Percentiles rank a stretch among this genome's conserved stretches.
These are phyloP conservation scores for Thraustochytrium striatum DNA, from an alignment of 352 stramenopile species.

Conservation along the genomic window DNA sequence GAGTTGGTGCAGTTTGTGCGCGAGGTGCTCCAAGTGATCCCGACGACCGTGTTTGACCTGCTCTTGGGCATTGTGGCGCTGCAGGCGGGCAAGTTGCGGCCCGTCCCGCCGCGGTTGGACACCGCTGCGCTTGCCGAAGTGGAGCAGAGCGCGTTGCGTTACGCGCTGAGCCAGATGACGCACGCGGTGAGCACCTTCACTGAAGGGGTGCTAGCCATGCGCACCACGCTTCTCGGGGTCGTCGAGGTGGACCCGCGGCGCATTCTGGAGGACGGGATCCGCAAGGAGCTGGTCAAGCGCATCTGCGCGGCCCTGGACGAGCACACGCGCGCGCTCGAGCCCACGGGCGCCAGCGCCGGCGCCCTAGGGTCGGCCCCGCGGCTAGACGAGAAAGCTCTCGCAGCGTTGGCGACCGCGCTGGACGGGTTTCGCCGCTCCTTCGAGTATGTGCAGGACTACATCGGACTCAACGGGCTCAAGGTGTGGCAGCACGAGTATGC, in stretches of 20 bases:
- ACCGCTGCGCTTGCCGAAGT: slow-evolving; percentile 83
- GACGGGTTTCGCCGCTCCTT: slow-evolving; percentile 83
- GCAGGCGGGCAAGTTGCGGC: slow-evolving; percentile 79
- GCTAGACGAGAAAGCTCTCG: no score
- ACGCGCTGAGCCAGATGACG: slow-evolving; percentile 81
- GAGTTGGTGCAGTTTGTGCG: slow-evolving; percentile 89
- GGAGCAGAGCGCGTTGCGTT: slow-evolving; percentile 82
- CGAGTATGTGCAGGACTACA: slow-evolving; percentile 93
- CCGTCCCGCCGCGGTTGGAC: slow-evolving; percentile 84
- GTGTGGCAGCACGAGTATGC: slow-evolving; percentile 91
- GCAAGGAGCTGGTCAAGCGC: slow-evolving; percentile 85
- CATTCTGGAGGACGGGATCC: slow-evolving; percentile 84
- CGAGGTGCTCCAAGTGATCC: slow-evolving; percentile 88
- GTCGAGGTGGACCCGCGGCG: slow-evolving; percentile 86
- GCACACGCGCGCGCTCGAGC: slow-evolving; percentile 48
- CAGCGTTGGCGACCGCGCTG: slow-evolving; percentile 61
- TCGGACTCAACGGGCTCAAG: slow-evolving; percentile 84
- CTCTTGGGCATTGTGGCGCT: slow-evolving; percentile 85
- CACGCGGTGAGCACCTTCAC: slow-evolving; percentile 92
- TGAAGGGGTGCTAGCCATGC: slow-evolving; percentile 88
- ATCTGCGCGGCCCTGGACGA: slow-evolving; percentile 59
- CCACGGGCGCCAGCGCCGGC: slow-evolving; percentile 51
- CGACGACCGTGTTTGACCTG: slow-evolving; percentile 87
- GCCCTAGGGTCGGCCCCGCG: not conserved
- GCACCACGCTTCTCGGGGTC: slow-evolving; percentile 84